Conservation (phyloP, 129 eudicot genomes). For the Heracleum sosnowskyi region DNA sequence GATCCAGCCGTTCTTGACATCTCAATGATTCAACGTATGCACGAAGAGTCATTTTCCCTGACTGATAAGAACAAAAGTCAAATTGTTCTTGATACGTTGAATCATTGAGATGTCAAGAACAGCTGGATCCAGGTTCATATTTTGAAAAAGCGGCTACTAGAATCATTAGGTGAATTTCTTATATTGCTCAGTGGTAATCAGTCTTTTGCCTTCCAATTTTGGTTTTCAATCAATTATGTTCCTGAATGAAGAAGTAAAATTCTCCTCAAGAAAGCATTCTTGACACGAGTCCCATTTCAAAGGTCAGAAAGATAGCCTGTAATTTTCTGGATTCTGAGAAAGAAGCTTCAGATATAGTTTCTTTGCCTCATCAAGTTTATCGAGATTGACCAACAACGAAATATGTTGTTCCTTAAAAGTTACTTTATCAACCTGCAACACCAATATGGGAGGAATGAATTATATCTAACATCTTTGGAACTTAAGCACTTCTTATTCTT, state of each 20-base stretch:
- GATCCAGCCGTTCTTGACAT: slow-evolving; percentile 83
- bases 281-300: no score
- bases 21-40: slow-evolving; percentile 74
- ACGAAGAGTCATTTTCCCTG: slow-evolving; percentile 86
- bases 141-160: slow-evolving; percentile 85
- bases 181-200: background rate
- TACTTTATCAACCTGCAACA: no score
- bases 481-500: no score
- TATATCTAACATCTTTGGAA: no score
- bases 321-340: no score
- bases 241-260: background rate
- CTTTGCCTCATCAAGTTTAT: no score
- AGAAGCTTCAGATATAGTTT: no score
- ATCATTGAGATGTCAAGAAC: slow-evolving; percentile 75
- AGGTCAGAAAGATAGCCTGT: background rate
- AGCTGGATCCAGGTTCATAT: slow-evolving; percentile 78
- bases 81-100: slow-evolving; percentile 94
- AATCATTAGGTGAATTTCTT: slow-evolving; percentile 56
- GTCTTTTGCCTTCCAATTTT: background rate
- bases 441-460: no score
- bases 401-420: no score
- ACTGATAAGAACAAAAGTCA: slow-evolving; percentile 88
- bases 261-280: background rate
- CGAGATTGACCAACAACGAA: no score
- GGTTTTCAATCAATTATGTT: background rate